Conservation (phyloP, 768 basidiomycete genomes). For the Phaeotremella skinneri region DNA sequence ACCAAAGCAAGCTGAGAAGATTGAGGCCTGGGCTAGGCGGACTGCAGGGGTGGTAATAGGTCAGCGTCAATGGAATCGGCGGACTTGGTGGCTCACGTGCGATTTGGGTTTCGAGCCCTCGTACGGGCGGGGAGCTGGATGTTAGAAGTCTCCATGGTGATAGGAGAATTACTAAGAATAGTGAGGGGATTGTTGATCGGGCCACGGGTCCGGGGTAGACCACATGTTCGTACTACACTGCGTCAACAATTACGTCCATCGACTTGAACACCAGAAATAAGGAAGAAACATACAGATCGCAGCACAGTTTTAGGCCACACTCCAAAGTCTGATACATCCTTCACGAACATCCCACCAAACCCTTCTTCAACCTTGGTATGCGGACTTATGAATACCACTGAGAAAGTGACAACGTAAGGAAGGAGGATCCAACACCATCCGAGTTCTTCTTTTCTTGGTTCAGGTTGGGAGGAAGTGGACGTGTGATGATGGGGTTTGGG, state of each 20-base stretch:
- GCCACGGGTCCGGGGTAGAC: conserved; percentile 85
- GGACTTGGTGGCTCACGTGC: conserved; percentile 56
- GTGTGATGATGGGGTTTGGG: no score
- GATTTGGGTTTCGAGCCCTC: conserved; percentile 67
- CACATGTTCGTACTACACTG: conserved; percentile 81
- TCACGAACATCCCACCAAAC: conserved; percentile 86
- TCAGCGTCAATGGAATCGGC: not conserved
- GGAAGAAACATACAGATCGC: not conserved
- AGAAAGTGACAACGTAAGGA: conserved; percentile 29
- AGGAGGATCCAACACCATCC: not conserved
- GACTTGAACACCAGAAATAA: not conserved
- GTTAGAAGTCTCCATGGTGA: no score
- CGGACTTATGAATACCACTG: conserved; percentile 73
- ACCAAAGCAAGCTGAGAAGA: conserved; percentile 65
- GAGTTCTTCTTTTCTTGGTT: not conserved
- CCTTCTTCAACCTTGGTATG: conserved; percentile 97
- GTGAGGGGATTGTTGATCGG: conserved; percentile 76
- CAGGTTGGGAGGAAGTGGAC: not conserved
- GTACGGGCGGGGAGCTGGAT: no score
- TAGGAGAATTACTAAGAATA: conserved; percentile 64
- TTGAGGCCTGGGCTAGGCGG: conserved; percentile 66
- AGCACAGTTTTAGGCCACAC: conserved; percentile 31
- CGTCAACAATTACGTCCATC: no score
- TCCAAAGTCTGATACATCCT: conserved; percentile 82
- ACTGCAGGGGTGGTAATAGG: conserved; percentile 55